These are phyloP conservation scores for Ascomycota sp. DNA, from an alignment of 2,329 filamentous ascomycete species.

Conservation along the genomic window DNA sequence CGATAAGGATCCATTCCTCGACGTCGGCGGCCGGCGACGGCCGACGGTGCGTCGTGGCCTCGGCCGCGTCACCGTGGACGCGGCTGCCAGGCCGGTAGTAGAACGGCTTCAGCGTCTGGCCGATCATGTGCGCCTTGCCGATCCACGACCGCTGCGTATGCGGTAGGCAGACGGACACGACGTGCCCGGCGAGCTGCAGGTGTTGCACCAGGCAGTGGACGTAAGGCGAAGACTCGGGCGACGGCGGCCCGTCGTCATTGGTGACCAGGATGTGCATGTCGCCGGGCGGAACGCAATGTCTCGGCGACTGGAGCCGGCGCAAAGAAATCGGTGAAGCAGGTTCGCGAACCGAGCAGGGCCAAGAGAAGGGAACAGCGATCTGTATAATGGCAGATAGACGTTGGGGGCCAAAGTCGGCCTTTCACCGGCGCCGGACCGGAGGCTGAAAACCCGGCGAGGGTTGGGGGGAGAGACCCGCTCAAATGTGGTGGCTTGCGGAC, in stretches of 20 bases:
- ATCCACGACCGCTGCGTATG: slow-evolving; percentile 94
- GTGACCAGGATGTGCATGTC: slow-evolving; percentile 45
- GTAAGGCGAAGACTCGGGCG: slow-evolving; percentile 59
- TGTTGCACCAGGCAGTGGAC: slow-evolving; percentile 53
- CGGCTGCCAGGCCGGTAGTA: slow-evolving; percentile 51
- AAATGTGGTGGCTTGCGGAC: too few relatives aligned
- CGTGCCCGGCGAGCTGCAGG: slow-evolving; percentile 57
- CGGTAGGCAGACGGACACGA: slow-evolving; percentile 80
- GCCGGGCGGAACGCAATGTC: too few relatives aligned
- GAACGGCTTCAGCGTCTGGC: slow-evolving; percentile 61
- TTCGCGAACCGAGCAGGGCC: too few relatives aligned
- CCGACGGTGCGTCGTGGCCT: slow-evolving; percentile 43
- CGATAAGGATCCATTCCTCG: slow-evolving; percentile 66
- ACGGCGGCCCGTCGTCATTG: slow-evolving; percentile 70
- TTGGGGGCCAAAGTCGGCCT: too few relatives aligned
- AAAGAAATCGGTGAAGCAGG: too few relatives aligned
- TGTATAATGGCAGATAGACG: too few relatives aligned
- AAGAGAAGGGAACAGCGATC: too few relatives aligned
- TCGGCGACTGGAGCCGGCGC: too few relatives aligned
- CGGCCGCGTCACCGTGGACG: slow-evolving; percentile 21
- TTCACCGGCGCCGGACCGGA: too few relatives aligned
- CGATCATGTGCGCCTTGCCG: slow-evolving; percentile 91
- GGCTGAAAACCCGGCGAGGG: too few relatives aligned
- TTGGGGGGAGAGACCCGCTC: too few relatives aligned
- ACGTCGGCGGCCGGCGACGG: slow-evolving; percentile 32